Evolutionary conservation across 176 grass and related monocot species (phyloP), one percentile per base, ranked within the genome.

Genomic region (Coix lacrymajobi): DNA sequence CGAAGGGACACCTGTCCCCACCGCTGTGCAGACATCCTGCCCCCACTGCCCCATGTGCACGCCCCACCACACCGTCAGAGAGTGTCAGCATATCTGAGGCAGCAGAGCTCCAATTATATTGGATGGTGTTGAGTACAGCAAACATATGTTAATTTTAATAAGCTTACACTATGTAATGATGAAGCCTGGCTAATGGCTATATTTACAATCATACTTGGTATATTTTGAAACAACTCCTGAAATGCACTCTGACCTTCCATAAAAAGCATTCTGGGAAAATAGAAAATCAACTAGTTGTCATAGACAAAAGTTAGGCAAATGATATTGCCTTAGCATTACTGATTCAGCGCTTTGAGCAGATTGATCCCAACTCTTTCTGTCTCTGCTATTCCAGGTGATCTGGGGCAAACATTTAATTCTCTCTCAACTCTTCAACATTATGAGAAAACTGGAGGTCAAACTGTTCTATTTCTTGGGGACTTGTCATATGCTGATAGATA

Each of bases 401-500:
- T 98, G 76, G 96, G 96, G 19, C 96, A 98, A 79, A 98, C 96
- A 69, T 95, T 84, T 84, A 98, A 98, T 88, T 98, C 96, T 37
- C 92, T 98, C 24, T 98, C 96, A 65, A 98, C 96, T 76, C 85
- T 98, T 61, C 78, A 98, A 85, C 92, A 98, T 84, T 98, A 95
- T 83, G 87, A 88, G 89, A 79, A 90, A 89, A 91, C 60, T 51
- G 88, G 81, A 79, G 96, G 84, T 61, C 84, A 98, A 39, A 82
- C 84, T 79, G 85, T 98, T 80, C 76, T 98, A 54, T 98, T 90
- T 89, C 77, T 93, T 78, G 96, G 96, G 30, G 96, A 98, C 74
- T 84, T 98, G 63, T 98, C 96, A 30, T 98, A 98, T 88, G 87
- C 96, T 85, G 96, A 98, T 71, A 93, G 69, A 58, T 98, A 98